Conservation (phyloP, 495 filamentous ascomycete genomes). For the Tuber brumale region DNA sequence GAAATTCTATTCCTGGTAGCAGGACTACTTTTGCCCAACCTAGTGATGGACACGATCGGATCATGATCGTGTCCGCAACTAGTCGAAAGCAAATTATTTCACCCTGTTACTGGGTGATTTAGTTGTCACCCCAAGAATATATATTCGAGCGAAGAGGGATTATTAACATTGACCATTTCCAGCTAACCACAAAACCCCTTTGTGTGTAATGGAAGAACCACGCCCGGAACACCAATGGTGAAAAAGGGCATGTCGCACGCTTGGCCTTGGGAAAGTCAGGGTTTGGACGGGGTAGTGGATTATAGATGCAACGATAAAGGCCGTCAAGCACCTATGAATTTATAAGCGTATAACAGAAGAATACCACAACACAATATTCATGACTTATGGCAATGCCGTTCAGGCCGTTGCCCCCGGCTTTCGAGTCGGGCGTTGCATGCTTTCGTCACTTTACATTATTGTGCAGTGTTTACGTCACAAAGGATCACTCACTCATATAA, state of each 20-base stretch:
- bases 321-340: background rate
- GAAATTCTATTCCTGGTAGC: too few species aligned
- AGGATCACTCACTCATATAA: background rate
- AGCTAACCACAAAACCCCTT: background rate
- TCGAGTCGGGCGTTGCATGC: background rate
- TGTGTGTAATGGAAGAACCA: background rate
- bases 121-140: too few species aligned
- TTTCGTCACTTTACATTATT: background rate
- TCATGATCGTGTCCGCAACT: too few species aligned
- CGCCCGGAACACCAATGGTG: background rate
- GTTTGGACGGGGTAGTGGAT: background rate
- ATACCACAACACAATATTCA: background rate
- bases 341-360: background rate
- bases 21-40: too few species aligned
- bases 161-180: background rate
- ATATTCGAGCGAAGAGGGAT: background rate
- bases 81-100: too few species aligned
- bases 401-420: background rate
- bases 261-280: background rate
- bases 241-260: background rate
- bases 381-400: background rate
- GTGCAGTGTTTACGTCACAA: background rate
- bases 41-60: too few species aligned
- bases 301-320: too few species aligned
- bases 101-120: too few species aligned